These are phyloP conservation scores for Rhizomucor miehei DNA, from an alignment of 371 early-diverging fungal species.

Conservation along the genomic window DNA sequence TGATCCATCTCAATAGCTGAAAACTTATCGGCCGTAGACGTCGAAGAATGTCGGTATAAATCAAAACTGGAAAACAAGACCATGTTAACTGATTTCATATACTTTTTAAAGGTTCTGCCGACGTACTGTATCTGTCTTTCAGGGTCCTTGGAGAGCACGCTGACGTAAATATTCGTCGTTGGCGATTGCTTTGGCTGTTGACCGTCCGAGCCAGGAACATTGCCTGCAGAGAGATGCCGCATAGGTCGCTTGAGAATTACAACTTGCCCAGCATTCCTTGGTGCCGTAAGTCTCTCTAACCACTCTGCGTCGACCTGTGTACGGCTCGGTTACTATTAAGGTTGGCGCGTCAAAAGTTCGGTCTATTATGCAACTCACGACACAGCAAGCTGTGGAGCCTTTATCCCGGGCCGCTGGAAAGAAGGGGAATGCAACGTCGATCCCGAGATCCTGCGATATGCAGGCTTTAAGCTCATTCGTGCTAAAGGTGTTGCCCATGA, in stretches of 20 bases:
- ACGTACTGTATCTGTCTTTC: conserved; percentile 17
- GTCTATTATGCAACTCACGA: conserved; percentile 36
- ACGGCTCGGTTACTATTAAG: background rate
- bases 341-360: background rate
- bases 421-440: conserved; percentile 63
- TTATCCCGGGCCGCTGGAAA: conserved; percentile 49
- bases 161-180: conserved; percentile 42
- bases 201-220: background rate
- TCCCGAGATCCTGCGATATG: conserved; percentile 52
- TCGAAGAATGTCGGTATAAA: too few species aligned
- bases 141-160: conserved; percentile 28
- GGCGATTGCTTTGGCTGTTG: conserved; percentile 40
- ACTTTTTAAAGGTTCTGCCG: too few species aligned
- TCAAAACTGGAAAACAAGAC: background rate
- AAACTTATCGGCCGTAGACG: too few species aligned
- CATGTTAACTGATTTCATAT: too few species aligned
- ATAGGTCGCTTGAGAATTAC: conserved; percentile 22
- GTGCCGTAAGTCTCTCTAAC: conserved; percentile 28
- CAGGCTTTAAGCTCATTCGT: conserved; percentile 34
- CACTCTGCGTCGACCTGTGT: conserved; percentile 43
- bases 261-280: background rate
- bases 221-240: conserved; percentile 6
- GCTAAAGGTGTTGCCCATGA: conserved; percentile 40
- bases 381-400: conserved; percentile 61
- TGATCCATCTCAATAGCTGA: too few species aligned